Evolutionary conservation across 1,139 yeast species (phyloP), one percentile per base, ranked within the genome.

Genomic region (Taphrina pruni): DNA sequence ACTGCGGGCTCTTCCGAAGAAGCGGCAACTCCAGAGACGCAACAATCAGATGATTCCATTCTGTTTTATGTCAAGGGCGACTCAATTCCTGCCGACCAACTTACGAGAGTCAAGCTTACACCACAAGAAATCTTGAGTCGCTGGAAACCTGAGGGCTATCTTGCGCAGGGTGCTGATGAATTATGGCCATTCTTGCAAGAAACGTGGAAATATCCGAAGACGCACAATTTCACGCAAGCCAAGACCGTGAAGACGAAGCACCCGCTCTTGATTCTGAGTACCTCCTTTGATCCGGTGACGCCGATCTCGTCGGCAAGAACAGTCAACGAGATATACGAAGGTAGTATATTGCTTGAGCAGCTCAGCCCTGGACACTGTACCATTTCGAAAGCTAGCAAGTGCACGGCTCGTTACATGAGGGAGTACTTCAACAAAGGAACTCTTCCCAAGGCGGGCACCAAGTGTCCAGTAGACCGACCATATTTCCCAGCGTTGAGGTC

Each of bases 181-280:
- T 21, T n/a, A 7, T 17, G 32, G 38, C 43, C 36, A 9, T 56
- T 56, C 50, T 20, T 56, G 36, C 21, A 41, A 9, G 41, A 56
- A 8, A 32, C 50, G 6, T 56, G 60, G 60, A 32, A 8, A 12
- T 56, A 56, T 21, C 36, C 38, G 2, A 38, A 41, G 36, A 41
- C 46, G n/a, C 60, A 56, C 21, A 20, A 39, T 21, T 56, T 56
- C 36, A n/a, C 38, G 26, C 60, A 32, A 35, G 12, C 20, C 9
- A 43, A 14, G 8, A 9, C 35, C 1, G 54, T 45, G 12, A 26
- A 8, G 35, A 58, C 51, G n/a, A 21, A 21, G 14, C n/a, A 45
- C 5, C 51, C 62, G 6, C 20, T 58, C 6, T n/a, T 58, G 54
- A 21, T 58, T 21, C n/a, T 58, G 41, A 45, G 62, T 32, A 45